Percentiles rank a stretch among this genome's conserved stretches.
phyloP scores from a whole-genome alignment of 2,329 filamentous ascomycete species.

The Colletotrichum salicis region DNA sequence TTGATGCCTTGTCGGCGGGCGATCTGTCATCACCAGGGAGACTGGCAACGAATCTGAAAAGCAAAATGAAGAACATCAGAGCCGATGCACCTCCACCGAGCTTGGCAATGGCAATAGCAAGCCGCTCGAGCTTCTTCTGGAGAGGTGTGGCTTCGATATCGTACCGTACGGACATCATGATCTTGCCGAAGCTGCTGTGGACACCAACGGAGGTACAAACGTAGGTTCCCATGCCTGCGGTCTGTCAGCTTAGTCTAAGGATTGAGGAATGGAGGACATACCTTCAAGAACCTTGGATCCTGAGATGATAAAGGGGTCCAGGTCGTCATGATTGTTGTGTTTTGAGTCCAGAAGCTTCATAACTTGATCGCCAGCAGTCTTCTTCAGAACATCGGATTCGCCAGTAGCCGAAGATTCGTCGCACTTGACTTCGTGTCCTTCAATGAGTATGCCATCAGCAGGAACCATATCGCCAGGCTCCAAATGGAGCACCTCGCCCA shows the following conservation, averaged over 20 bases:
- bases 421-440: conserved; percentile 64
- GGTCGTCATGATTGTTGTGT: conserved; percentile 46
- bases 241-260: conserved; percentile 16
- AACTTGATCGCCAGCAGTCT: conserved; percentile 68
- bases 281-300: conserved; percentile 60
- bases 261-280: conserved; percentile 48
- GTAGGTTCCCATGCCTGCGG: conserved; percentile 56
- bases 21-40: conserved; percentile 58
- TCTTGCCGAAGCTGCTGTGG: conserved; percentile 63
- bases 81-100: conserved; percentile 70
- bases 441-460: conserved; percentile 76
- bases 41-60: conserved; percentile 79
- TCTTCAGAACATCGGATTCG: conserved; percentile 77
- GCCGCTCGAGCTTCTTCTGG: conserved; percentile 60
- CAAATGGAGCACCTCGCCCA: conserved; percentile 68
- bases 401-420: conserved; percentile 80
- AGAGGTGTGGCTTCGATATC: conserved; percentile 64
- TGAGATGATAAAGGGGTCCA: conserved; percentile 73
- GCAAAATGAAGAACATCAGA: conserved; percentile 78
- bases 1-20: conserved; percentile 58
- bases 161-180: conserved; percentile 64
- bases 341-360: conserved; percentile 55
- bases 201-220: conserved; percentile 65
- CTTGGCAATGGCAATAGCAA: conserved; percentile 54
- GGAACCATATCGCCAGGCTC: conserved; percentile 76